Base-by-base conservation (phyloP, 345 rosid species). In the Viola odorata region DNA sequence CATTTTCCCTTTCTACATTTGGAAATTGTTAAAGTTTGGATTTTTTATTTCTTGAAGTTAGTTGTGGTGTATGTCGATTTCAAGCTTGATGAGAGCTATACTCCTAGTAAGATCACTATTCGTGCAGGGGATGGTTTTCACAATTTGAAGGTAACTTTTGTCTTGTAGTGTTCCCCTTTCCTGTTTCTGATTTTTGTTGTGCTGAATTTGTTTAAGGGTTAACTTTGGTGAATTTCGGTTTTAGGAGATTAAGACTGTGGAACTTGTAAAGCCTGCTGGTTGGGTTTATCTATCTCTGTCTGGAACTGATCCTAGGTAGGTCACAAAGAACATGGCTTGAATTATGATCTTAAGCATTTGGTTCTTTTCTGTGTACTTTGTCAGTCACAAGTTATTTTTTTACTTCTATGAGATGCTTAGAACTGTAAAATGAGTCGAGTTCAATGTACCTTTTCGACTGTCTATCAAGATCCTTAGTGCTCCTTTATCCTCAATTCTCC, bases 101-200 rank as follows among this genome's bases (percentile, higher is more conserved):
- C 95, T 0, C 95, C 97, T 0, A 81, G 91, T 79, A 91, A 88
- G 76, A 82, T 95, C 50, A 85, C 92, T 41, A 76, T 95, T 72
- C 78, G 96, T 10, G 89, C 95, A 6, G 95, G 96, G 51, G 96
- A 95, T 78, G 96, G 99, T 5, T 95, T 95, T 67, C 95, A 91
- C 63, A 88, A 86, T 75, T 73, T 92, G 62, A 92, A 89, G 98
- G 96, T 92, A 70, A 54, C 13, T 36, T 55, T 54, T 55, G 11
- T 0, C 42, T 41, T 39, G 15, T 47, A 4, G 8, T 10, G 38
- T 10, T 13, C 10, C 6, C 3, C 38, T 52, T 54, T 45, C 11
- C 59, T 8, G 44, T 62, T 14, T 62, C 7, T 41, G 38, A 16
- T 12, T 8, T 37, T n/a, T 39, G 12, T 37, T 7, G 41, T 13